Conservation (phyloP, 768 basidiomycete genomes). For the Pleurotus ostreatus region DNA sequence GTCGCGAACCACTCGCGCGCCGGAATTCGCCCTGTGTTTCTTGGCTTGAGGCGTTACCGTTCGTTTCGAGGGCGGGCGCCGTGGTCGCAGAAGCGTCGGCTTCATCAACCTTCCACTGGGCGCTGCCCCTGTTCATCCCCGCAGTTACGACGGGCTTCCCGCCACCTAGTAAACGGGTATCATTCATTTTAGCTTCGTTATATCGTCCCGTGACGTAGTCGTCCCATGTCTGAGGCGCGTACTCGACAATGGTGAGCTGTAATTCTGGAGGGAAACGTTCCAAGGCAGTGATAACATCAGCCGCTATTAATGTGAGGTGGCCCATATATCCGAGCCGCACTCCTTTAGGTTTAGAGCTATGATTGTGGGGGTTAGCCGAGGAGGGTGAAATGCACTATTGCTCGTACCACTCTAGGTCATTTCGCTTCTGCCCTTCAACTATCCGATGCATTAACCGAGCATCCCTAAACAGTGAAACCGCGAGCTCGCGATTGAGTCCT, state of each 20-base stretch:
- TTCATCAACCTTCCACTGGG: conserved; percentile 72
- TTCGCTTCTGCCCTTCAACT: conserved; percentile 77
- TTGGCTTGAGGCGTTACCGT: conserved; percentile 5
- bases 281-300: conserved; percentile 88
- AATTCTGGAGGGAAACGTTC: conserved; percentile 85
- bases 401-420: conserved; percentile 70
- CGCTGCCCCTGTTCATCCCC: conserved; percentile 19
- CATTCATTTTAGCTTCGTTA: conserved; percentile 80
- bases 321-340: conserved; percentile 95
- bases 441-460: conserved; percentile 81
- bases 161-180: conserved; percentile 78
- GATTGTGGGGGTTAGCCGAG: background rate
- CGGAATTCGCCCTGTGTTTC: conserved; percentile 54
- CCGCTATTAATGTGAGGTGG: conserved; percentile 90
- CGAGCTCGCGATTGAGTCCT: conserved; percentile 83
- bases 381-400: background rate
- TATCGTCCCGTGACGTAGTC: conserved; percentile 85
- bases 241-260: conserved; percentile 54
- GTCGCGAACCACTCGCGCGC: conserved; percentile 38
- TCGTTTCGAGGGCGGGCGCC: background rate
- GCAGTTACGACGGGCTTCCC: conserved; percentile 65
- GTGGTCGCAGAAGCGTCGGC: conserved; percentile 31
- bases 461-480: conserved; percentile 82
- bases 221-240: conserved; percentile 83
- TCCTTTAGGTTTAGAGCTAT: conserved; percentile 67